Conservation (phyloP, 1,139 yeast genomes). For the Geotrichum fermentans region DNA sequence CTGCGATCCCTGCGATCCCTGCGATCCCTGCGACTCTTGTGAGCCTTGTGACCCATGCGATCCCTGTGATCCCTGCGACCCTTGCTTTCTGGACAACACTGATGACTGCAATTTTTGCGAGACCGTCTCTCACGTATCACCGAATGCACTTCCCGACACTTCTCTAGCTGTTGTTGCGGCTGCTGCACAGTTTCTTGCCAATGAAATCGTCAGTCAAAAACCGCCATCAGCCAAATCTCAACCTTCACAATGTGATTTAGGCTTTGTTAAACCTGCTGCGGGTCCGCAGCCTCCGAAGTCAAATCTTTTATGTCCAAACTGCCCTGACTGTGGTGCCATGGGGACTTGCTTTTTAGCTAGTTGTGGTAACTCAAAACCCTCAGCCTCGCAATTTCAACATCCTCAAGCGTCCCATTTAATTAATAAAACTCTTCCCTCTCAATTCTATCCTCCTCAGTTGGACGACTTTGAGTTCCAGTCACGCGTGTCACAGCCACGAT, state of each 20-base stretch:
- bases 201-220: background rate
- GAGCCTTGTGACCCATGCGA: constrained; percentile 5
- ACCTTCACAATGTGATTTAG: background rate
- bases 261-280: background rate
- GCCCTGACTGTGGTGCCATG: background rate
- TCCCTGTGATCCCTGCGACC: constrained; percentile 2
- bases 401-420: no score
- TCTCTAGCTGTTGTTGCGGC: constrained; percentile 6
- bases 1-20: constrained; percentile 6
- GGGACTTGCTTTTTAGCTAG: background rate
- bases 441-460: background rate
- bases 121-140: background rate
- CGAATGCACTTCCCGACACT: background rate
- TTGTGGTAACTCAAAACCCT: background rate
- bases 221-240: background rate
- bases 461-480: constrained; percentile 2
- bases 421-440: no score
- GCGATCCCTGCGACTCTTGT: constrained; percentile 6
- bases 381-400: background rate
- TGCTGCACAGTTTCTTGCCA: constrained; percentile 1
- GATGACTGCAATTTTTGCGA: constrained; percentile 6
- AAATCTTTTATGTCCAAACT: no score
- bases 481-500: constrained; percentile 7
- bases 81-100: background rate
- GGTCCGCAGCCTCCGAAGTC: background rate